phyloP scores from a whole-genome alignment of 139 green algal species.

The Coccomyxa sp. region DNA sequence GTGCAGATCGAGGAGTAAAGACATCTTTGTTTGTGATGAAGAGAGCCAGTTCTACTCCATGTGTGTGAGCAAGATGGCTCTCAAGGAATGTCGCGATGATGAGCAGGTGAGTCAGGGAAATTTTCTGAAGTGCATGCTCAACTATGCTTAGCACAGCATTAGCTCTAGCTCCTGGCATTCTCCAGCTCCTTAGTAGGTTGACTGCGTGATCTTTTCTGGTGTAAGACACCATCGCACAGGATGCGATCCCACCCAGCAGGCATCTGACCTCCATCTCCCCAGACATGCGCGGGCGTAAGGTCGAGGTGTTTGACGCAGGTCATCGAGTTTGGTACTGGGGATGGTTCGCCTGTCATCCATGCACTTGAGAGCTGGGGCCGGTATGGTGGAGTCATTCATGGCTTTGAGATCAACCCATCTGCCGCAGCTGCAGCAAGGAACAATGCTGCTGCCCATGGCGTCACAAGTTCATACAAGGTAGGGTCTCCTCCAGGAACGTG shows the following conservation, averaged over 20 bases:
- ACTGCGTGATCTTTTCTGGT: background rate
- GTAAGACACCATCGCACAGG: background rate
- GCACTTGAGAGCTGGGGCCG: conserved; percentile 16
- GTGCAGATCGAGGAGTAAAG: too few relatives aligned
- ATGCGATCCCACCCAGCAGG: too few relatives aligned
- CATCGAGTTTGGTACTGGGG: conserved; percentile 49
- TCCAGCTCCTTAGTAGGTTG: too few relatives aligned
- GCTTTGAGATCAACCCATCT: conserved; percentile 42
- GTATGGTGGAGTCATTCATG: conserved; percentile 14
- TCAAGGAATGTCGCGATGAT: background rate
- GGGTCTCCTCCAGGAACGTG: background rate
- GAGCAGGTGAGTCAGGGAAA: background rate
- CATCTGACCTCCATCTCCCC: background rate
- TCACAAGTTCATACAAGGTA: conserved; percentile 32
- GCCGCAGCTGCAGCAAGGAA: conserved; percentile 26
- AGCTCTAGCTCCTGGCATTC: background rate
- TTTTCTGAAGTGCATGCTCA: background rate
- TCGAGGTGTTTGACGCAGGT: background rate
- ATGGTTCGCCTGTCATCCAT: conserved; percentile 36
- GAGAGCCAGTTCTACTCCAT: conserved; percentile 44
- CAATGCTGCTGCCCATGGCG: background rate
- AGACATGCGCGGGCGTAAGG: background rate
- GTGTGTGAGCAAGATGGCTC: conserved; percentile 34
- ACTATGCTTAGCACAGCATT: background rate
- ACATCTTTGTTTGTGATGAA: conserved; percentile 45